phyloP scores from a whole-genome alignment of 768 basidiomycete species.

The Astraeus odoratus region DNA sequence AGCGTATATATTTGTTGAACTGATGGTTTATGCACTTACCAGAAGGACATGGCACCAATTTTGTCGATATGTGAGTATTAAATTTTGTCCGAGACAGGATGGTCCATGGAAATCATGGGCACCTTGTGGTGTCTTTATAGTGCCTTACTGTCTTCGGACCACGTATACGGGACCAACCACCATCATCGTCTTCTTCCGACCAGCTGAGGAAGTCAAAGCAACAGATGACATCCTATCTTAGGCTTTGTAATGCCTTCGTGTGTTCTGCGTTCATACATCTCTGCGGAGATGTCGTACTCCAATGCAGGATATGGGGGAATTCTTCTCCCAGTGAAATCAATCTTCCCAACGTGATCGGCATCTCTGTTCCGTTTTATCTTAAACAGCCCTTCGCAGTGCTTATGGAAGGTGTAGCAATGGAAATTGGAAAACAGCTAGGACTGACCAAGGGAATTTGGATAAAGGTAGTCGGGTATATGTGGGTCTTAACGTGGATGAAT shows the following conservation, averaged over 20 bases:
- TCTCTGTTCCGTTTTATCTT: too few relatives aligned
- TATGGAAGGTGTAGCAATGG: too few relatives aligned
- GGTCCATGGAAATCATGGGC: neutral
- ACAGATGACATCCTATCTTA: neutral
- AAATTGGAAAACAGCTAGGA: too few relatives aligned
- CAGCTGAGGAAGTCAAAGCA: neutral
- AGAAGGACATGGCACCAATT: neutral
- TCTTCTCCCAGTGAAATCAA: too few relatives aligned
- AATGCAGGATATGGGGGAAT: neutral
- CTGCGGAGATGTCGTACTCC: neutral
- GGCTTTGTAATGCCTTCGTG: neutral
- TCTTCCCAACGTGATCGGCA: too few relatives aligned
- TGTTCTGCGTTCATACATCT: neutral
- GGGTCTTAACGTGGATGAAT: too few relatives aligned
- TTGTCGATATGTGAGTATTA: neutral
- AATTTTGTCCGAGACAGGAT: neutral
- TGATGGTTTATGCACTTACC: neutral
- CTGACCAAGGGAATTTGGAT: too few relatives aligned
- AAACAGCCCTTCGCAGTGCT: too few relatives aligned
- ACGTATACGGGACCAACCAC: neutral
- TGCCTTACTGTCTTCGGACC: neutral
- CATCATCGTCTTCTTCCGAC: neutral
- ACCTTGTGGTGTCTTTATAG: neutral
- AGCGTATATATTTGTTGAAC: neutral
- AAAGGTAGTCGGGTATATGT: too few relatives aligned